Conservation (phyloP, 1,284 basidiomycete species). For the Austroboletus novae-zelandiae region DNA sequence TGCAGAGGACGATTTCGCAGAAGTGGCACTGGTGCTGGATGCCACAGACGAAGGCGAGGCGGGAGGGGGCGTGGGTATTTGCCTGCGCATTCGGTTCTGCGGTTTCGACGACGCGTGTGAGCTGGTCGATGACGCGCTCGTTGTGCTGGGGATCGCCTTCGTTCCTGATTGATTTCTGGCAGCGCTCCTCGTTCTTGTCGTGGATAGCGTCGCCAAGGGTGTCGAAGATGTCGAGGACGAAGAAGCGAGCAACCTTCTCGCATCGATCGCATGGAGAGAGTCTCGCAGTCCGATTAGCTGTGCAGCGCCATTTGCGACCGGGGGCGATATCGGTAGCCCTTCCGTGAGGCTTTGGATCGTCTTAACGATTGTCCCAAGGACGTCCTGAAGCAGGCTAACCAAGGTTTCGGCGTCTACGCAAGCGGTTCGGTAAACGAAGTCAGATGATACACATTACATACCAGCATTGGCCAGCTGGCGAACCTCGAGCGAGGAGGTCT, state of each 20-base stretch:
- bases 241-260: conserved; percentile 3
- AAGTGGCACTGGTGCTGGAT: neutral
- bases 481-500: neutral
- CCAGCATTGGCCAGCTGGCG: conserved; percentile 2
- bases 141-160: neutral
- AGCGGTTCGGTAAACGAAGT: neutral
- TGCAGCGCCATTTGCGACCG: neutral
- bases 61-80: neutral
- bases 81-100: conserved; percentile 14
- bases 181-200: neutral
- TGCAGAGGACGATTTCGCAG: neutral
- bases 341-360: neutral
- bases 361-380: neutral
- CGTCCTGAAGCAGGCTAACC: accelerated
- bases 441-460: neutral
- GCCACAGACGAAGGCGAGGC: neutral
- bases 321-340: conserved; percentile 10
- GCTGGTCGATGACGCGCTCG: neutral
- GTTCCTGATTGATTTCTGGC: neutral
- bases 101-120: neutral
- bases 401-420: neutral
- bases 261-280: too few species aligned
- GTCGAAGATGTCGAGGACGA: neutral
- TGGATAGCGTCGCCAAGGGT: neutral
- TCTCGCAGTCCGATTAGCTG: conserved; percentile 3